These are phyloP conservation scores for Cucurbita moschata DNA, from an alignment of 306 rosid species.

Conservation along the genomic window DNA sequence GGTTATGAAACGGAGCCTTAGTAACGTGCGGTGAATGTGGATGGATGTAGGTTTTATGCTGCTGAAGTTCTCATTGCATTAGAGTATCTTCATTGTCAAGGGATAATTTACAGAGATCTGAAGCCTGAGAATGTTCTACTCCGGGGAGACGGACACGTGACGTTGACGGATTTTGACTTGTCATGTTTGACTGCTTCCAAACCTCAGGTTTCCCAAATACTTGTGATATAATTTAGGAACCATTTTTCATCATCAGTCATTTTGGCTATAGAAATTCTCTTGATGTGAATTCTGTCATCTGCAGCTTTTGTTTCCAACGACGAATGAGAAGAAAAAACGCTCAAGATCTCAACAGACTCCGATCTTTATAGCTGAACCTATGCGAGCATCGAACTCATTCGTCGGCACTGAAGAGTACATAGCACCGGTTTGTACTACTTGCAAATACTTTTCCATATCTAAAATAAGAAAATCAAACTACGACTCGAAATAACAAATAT, in stretches of 20 bases:
- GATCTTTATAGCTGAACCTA: constrained; percentile 89
- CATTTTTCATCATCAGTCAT: not conserved
- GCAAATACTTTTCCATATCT: not conserved
- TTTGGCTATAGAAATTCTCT: not conserved
- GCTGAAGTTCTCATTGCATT: constrained; percentile 76
- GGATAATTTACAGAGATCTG: constrained; percentile 87
- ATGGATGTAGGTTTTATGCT: constrained; percentile 59
- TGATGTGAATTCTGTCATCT: constrained; percentile 2
- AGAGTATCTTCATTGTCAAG: constrained; percentile 98
- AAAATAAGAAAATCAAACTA: not conserved
- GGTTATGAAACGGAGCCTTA: no score
- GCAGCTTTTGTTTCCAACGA: constrained; percentile 62
- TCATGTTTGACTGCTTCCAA: constrained; percentile 83
- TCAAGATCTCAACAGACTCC: constrained; percentile 48
- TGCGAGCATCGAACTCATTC: constrained; percentile 95
- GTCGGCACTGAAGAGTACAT: constrained; percentile 99
- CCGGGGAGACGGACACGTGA: constrained; percentile 62
- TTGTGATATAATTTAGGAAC: not conserved
- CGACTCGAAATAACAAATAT: not conserved
- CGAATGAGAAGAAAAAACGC: constrained; percentile 42
- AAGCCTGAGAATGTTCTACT: constrained; percentile 94
- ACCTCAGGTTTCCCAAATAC: constrained; percentile 52
- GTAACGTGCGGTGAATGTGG: not conserved
- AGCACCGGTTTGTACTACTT: constrained; percentile 67
- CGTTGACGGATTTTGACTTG: constrained; percentile 83